These are phyloP conservation scores for Rhododendron williamsianum DNA, from an alignment of 148 eudicot genomes.

Conservation along the genomic window DNA sequence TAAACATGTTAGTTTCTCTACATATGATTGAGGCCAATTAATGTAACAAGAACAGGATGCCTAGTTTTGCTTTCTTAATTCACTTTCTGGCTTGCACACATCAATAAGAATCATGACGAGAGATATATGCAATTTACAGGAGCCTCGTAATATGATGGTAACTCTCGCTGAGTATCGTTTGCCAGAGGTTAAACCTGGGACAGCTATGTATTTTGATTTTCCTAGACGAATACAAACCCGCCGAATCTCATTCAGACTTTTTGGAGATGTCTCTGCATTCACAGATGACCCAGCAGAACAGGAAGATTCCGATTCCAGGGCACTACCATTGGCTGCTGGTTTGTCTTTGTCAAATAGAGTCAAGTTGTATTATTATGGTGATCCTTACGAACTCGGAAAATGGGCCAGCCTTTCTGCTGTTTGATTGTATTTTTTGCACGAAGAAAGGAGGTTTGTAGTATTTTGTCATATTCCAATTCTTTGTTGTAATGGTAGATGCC, in stretches of 20 bases:
- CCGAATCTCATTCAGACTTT: conserved; percentile 64
- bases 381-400: conserved; percentile 87
- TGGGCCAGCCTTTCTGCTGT: conserved; percentile 76
- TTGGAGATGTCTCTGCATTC: conserved; percentile 78
- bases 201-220: conserved; percentile 85
- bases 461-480: conserved; percentile 12
- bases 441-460: neutral
- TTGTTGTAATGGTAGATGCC: conserved; percentile 13
- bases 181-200: conserved; percentile 81
- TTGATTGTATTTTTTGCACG: conserved; percentile 26
- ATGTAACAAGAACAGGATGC: neutral
- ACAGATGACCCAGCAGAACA: conserved; percentile 72
- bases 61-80: neutral
- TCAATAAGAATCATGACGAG: neutral
- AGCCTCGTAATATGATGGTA: conserved; percentile 71
- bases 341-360: conserved; percentile 74
- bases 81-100: neutral
- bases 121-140: conserved; percentile 34
- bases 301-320: conserved; percentile 56
- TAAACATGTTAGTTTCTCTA: neutral
- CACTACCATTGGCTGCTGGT: conserved; percentile 56
- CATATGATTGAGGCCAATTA: neutral
- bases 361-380: conserved; percentile 80
- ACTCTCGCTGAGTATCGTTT: conserved; percentile 72
- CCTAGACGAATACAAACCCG: conserved; percentile 70